These are phyloP conservation scores for Fusarium mundagurra DNA, from an alignment of 2,329 filamentous ascomycete species.

Conservation along the genomic window DNA sequence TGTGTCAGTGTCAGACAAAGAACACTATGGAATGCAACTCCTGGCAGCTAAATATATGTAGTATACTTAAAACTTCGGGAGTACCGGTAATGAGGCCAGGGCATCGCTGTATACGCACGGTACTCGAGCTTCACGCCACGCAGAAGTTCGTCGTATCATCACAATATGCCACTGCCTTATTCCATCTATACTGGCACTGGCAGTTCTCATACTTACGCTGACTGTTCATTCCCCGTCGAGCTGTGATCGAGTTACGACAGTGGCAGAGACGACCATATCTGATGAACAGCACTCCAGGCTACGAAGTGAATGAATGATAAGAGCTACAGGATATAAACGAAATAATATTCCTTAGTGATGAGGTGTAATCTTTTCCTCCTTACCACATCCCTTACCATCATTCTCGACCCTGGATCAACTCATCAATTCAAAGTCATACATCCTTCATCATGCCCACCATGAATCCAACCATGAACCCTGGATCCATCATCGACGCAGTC, in stretches of 20 bases:
- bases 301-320: neutral
- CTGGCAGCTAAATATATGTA: neutral
- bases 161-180: fast-evolving
- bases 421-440: neutral
- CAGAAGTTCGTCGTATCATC: neutral
- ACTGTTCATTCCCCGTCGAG: fast-evolving
- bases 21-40: neutral
- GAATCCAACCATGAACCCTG: neutral
- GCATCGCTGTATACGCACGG: neutral
- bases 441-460: neutral
- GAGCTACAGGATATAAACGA: neutral
- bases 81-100: too few relatives aligned
- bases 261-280: neutral
- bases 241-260: neutral
- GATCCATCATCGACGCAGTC: neutral
- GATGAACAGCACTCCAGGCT: neutral
- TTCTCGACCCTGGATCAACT: neutral
- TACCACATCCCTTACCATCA: neutral
- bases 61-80: fast-evolving
- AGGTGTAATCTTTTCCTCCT: fast-evolving
- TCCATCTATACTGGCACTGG: fast-evolving
- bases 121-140: neutral
- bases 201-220: neutral
- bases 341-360: too few relatives aligned
- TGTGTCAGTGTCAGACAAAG: neutral